A percentile compares a stretch with the other conserved stretches of the same genome.
These are phyloP conservation scores for Aspergillus campestris DNA, from an alignment of 495 filamentous ascomycete genomes.

Conservation along the genomic window DNA sequence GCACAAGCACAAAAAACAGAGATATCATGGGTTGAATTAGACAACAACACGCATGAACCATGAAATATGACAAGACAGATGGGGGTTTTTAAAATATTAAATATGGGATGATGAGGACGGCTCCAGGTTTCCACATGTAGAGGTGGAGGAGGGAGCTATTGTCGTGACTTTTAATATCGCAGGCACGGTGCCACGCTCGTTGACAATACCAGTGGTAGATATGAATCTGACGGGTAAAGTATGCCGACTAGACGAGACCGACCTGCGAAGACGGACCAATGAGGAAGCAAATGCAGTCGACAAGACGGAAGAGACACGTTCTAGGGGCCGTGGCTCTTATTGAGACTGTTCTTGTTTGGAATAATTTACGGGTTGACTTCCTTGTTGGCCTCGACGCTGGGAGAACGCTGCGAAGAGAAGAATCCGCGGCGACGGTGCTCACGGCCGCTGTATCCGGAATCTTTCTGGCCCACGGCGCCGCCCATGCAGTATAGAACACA, in stretches of 20 bases:
- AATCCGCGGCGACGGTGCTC: conserved; percentile 34
- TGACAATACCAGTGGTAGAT: no score
- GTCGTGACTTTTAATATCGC: no score
- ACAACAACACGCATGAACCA: no score
- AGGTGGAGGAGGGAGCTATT: no score
- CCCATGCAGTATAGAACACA: conserved; percentile 61
- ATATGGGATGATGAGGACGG: no score
- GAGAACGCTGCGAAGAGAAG: conserved; percentile 31
- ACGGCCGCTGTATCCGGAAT: conserved; percentile 34
- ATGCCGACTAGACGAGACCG: no score
- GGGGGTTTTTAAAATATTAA: conserved; percentile 5
- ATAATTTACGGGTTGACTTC: conserved; percentile 24
- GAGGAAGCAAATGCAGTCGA: neutral
- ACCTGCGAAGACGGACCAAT: no score
- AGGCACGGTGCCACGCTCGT: no score
- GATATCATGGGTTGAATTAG: no score
- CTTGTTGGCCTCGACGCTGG: conserved; percentile 31
- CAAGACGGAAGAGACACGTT: neutral
- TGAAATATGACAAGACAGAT: neutral
- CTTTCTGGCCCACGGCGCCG: conserved; percentile 27
- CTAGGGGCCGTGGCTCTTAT: neutral
- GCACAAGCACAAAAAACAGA: no score
- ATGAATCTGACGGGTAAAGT: no score
- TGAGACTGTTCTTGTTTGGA: neutral
- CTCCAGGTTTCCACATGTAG: no score